phyloP scores from a whole-genome alignment of 23 red algal species.

The Agarophyton chilense region DNA sequence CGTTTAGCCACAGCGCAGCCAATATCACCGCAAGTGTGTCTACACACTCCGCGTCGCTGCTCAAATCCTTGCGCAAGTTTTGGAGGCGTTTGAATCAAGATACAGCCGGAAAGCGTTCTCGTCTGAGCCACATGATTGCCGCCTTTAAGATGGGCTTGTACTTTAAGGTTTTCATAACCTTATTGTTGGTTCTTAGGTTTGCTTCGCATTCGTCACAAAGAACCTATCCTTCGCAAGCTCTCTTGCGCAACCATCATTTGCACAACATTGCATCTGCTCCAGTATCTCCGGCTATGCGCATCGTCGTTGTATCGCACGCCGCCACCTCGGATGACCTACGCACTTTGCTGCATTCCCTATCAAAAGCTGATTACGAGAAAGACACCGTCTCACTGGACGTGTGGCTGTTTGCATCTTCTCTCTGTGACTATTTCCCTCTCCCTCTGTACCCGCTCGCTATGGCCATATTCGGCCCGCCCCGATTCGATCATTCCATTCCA shows the following conservation, averaged over 20 bases:
- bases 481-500: slow-evolving; percentile 52
- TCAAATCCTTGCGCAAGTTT: background rate
- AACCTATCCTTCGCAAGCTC: background rate
- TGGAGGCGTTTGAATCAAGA: slow-evolving; percentile 43
- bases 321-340: background rate
- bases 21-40: background rate
- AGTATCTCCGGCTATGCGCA: slow-evolving; percentile 20
- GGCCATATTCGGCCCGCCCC: slow-evolving; percentile 55
- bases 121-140: slow-evolving; percentile 21
- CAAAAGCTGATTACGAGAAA: slow-evolving; percentile 31
- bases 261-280: slow-evolving; percentile 18
- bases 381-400: slow-evolving; percentile 52
- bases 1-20: background rate
- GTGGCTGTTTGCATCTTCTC: slow-evolving; percentile 47
- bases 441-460: slow-evolving; percentile 56
- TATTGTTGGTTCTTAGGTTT: slow-evolving; percentile 38
- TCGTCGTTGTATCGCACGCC: slow-evolving; percentile 13
- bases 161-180: slow-evolving; percentile 58
- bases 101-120: background rate
- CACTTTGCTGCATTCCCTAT: slow-evolving; percentile 6
- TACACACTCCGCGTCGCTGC: background rate
- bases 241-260: slow-evolving; percentile 14
- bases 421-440: slow-evolving; percentile 34
- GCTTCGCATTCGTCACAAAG: slow-evolving; percentile 47
- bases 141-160: slow-evolving; percentile 65